phyloP scores from a whole-genome alignment of 371 early-diverging fungal genomes.

The Rhizopus microsporus region DNA sequence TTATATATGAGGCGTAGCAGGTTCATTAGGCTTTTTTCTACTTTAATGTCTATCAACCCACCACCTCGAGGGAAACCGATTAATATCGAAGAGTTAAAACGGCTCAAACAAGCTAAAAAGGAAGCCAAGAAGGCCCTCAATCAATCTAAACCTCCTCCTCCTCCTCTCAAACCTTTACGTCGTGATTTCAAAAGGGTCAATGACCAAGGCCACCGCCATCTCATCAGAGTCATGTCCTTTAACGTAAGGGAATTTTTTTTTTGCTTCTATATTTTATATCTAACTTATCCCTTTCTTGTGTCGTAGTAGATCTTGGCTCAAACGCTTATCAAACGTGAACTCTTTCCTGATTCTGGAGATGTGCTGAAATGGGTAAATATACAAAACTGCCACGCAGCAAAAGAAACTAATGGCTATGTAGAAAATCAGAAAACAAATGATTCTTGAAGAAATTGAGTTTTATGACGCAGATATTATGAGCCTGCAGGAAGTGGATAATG shows the following conservation, averaged over 20 bases:
- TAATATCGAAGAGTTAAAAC: conserved; percentile 20
- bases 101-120: conserved; percentile 22
- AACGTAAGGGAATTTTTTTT: conserved; percentile 26
- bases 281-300: background rate
- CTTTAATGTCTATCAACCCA: background rate
- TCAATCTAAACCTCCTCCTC: conserved; percentile 3
- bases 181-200: conserved; percentile 28
- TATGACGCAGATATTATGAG: conserved; percentile 56
- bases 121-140: conserved; percentile 17
- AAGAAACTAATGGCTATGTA: conserved; percentile 2
- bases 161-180: conserved; percentile 13
- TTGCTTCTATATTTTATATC: background rate
- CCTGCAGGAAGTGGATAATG: conserved; percentile 55
- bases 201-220: conserved; percentile 7
- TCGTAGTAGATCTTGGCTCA: conserved; percentile 53
- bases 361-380: conserved; percentile 44
- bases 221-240: conserved; percentile 38
- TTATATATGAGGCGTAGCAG: background rate
- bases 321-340: conserved; percentile 51
- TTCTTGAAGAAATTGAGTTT: conserved; percentile 49
- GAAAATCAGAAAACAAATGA: conserved; percentile 45
- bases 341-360: conserved; percentile 56
- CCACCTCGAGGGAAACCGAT: conserved; percentile 1
- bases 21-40: background rate
- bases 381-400: background rate